These are phyloP conservation scores for Stachybotrys chlorohalonatus DNA, from an alignment of 2,329 filamentous ascomycete species.

Conservation along the genomic window DNA sequence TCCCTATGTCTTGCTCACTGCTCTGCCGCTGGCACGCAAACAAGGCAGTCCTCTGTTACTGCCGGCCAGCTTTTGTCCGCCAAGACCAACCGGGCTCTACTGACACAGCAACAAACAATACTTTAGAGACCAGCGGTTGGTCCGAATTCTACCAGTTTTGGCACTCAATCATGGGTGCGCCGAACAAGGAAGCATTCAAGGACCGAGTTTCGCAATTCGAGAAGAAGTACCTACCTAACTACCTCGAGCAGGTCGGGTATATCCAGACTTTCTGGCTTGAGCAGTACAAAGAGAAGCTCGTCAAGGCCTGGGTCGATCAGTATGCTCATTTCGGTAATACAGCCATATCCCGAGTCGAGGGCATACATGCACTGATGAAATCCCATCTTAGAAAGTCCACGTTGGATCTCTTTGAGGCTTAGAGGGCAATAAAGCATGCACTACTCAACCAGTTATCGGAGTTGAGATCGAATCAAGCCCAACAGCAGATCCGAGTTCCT, in stretches of 20 bases:
- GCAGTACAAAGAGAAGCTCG: constrained; percentile 11
- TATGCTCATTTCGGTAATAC: constrained; percentile 11
- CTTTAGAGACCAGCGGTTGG: constrained; percentile 2
- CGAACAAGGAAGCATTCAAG: constrained; percentile 7
- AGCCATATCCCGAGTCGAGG: neutral
- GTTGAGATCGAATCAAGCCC: neutral
- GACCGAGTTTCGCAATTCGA: constrained; percentile 7
- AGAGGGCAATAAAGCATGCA: neutral
- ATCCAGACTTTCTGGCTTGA: constrained; percentile 10
- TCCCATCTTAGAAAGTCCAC: constrained; percentile 4
- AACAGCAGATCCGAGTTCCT: neutral
- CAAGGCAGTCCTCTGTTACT: constrained; percentile 5
- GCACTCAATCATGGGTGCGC: constrained; percentile 10
- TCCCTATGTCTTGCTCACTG: constrained; percentile 4
- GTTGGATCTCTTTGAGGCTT: constrained; percentile 5
- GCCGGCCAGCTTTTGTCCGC: constrained; percentile 1
- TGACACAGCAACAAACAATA: too few species aligned
- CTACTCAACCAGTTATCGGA: neutral
- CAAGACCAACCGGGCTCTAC: neutral
- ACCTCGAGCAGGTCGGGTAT: constrained; percentile 10
- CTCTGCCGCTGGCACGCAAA: constrained; percentile 10
- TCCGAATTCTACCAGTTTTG: constrained; percentile 10
- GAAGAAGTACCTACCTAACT: constrained; percentile 5
- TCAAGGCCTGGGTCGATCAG: constrained; percentile 11
- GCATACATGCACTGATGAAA: constrained; percentile 5